Percentiles rank a stretch among this genome's conserved stretches.
Conservation (phyloP, 2,329 filamentous ascomycete species). For the Aureobasidium sp. region DNA sequence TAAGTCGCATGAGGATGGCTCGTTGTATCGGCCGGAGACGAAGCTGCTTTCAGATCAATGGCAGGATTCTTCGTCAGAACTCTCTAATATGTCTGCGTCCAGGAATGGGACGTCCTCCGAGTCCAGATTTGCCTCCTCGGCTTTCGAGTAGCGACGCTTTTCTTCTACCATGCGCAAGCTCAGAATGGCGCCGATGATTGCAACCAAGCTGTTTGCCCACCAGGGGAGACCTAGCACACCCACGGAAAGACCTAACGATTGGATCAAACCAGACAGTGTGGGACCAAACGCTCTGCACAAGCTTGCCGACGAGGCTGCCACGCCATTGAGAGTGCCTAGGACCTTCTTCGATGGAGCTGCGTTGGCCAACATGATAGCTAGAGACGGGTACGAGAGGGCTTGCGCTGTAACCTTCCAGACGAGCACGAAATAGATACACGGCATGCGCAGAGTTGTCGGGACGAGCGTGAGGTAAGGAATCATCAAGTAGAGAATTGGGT, state of each 20-base stretch:
- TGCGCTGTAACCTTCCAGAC: slow-evolving; percentile 91
- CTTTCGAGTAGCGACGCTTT: slow-evolving; percentile 20
- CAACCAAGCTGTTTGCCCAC: slow-evolving; percentile 81
- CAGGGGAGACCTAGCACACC: slow-evolving; percentile 86
- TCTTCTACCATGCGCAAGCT: slow-evolving; percentile 59
- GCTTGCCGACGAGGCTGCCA: slow-evolving; percentile 85
- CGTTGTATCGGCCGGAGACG: not conserved
- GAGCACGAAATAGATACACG: slow-evolving; percentile 69
- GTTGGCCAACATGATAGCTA: slow-evolving; percentile 83
- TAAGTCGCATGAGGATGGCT: not conserved
- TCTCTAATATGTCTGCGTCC: slow-evolving; percentile 2
- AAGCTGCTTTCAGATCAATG: not conserved
- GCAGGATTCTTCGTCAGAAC: not conserved
- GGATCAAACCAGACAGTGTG: slow-evolving; percentile 77
- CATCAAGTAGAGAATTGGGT: slow-evolving; percentile 79
- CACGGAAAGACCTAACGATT: slow-evolving; percentile 68
- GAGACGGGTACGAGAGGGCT: slow-evolving; percentile 84
- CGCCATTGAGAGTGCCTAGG: slow-evolving; percentile 86
- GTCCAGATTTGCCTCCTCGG: slow-evolving; percentile 7
- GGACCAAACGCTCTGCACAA: slow-evolving; percentile 83
- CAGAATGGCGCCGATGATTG: slow-evolving; percentile 65
- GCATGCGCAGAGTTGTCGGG: slow-evolving; percentile 62
- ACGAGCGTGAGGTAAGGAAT: slow-evolving; percentile 86
- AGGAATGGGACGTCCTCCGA: slow-evolving; percentile 3
- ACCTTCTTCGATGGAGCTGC: slow-evolving; percentile 76